Conservation (phyloP, 2,329 filamentous ascomycete genomes). For the Hirsutella thompsonii region DNA sequence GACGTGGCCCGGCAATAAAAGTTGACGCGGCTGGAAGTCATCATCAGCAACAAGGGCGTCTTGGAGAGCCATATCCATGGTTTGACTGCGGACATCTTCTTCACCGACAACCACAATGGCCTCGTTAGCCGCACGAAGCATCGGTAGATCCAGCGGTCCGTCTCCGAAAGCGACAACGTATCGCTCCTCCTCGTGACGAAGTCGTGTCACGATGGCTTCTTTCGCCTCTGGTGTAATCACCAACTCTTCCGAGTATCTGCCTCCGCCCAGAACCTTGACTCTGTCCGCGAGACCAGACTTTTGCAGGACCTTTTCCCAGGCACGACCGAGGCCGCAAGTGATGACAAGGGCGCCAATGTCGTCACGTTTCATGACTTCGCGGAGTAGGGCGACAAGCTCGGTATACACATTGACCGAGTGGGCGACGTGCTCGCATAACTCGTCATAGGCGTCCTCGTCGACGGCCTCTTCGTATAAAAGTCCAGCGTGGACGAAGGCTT, state of each 20-base stretch:
- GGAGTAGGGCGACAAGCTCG: constrained; percentile 33
- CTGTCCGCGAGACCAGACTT: constrained; percentile 22
- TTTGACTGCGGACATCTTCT: constrained; percentile 29
- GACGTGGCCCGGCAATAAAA: constrained; percentile 26
- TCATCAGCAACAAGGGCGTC: constrained; percentile 28
- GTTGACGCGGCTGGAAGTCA: constrained; percentile 29
- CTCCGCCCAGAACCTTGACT: constrained; percentile 40
- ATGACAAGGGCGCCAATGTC: constrained; percentile 36
- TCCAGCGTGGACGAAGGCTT: constrained; percentile 39
- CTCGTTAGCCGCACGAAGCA: constrained; percentile 39
- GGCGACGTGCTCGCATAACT: constrained; percentile 30
- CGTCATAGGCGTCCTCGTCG: constrained; percentile 25
- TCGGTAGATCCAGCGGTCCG: constrained; percentile 42
- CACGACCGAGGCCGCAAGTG: constrained; percentile 36
- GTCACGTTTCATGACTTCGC: constrained; percentile 10
- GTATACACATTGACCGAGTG: constrained; percentile 26
- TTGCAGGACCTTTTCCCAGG: constrained; percentile 44
- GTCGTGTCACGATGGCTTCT: constrained; percentile 26
- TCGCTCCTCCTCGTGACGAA: constrained; percentile 21
- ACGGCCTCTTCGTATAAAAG: constrained; percentile 36
- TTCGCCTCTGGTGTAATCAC: constrained; percentile 41
- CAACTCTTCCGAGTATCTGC: constrained; percentile 29
- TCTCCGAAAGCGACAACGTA: constrained; percentile 50
- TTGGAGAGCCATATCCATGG: constrained; percentile 34
- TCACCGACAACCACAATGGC: constrained; percentile 43